Conservation (phyloP, 108 stramenopile genomes). For the Stephanodiscus triporus region DNA sequence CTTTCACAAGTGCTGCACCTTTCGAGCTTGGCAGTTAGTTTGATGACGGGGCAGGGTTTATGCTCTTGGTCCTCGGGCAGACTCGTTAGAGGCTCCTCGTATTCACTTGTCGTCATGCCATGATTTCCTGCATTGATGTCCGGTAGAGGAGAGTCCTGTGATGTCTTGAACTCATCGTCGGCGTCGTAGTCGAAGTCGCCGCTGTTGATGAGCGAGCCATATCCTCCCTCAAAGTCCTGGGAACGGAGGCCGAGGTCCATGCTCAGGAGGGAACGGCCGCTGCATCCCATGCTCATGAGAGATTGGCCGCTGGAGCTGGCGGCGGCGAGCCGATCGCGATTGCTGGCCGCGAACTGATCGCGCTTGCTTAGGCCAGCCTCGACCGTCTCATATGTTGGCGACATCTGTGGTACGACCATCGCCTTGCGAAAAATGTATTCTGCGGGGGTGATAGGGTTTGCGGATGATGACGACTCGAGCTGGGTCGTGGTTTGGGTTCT, state of each 20-base stretch:
- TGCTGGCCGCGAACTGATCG: not conserved
- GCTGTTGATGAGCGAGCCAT: not conserved
- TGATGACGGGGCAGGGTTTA: not conserved
- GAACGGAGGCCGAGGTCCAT: conserved; percentile 16
- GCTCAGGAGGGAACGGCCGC: conserved; percentile 7
- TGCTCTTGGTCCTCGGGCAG: not conserved
- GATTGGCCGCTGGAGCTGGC: not conserved
- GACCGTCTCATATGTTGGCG: not conserved
- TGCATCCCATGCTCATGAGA: not conserved
- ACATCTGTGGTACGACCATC: not conserved
- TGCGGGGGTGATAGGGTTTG: not conserved
- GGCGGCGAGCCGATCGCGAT: conserved; percentile 1
- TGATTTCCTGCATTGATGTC: not conserved
- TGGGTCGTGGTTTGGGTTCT: not conserved
- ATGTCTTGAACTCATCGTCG: not conserved
- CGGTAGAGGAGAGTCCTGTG: not conserved
- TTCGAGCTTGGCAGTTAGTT: conserved; percentile 18
- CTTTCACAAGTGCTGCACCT: conserved; percentile 27
- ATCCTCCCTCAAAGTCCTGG: conserved; percentile 11
- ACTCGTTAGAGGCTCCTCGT: not conserved
- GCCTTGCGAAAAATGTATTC: not conserved
- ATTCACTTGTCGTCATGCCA: not conserved
- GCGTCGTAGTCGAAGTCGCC: not conserved
- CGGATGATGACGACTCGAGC: not conserved
- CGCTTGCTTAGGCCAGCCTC: not conserved